These are phyloP conservation scores for Leucosporidium yakuticum DNA, from an alignment of 768 basidiomycete genomes.

Conservation along the genomic window DNA sequence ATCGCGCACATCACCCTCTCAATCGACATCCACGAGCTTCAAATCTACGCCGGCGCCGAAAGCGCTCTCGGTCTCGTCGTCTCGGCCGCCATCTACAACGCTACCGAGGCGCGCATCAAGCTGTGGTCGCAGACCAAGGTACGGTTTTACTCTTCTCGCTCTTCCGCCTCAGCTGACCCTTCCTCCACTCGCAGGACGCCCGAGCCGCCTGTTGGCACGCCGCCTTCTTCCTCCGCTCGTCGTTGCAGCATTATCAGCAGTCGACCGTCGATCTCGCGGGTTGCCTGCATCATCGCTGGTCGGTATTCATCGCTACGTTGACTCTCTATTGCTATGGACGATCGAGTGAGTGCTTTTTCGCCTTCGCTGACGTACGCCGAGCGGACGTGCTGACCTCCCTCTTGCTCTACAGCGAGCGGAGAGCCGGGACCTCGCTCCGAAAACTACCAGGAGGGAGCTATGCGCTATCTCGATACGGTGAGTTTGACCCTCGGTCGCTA, in stretches of 20 bases:
- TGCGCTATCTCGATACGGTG: constrained; percentile 30
- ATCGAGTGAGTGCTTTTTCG: constrained; percentile 10
- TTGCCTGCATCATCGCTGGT: constrained; percentile 32
- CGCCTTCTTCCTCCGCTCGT: constrained; percentile 23
- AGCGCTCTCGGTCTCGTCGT: constrained; percentile 32
- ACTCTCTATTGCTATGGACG: constrained; percentile 30
- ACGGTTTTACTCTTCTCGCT: background rate
- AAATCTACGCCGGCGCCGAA: constrained; percentile 37
- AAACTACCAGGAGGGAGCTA: constrained; percentile 21
- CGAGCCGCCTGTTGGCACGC: constrained; percentile 36
- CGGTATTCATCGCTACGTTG: constrained; percentile 35
- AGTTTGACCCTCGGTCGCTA: constrained; percentile 1
- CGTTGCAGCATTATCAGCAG: constrained; percentile 10
- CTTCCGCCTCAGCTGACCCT: background rate
- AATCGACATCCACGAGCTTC: constrained; percentile 38
- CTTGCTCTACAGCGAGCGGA: constrained; percentile 6
- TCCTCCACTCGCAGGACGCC: constrained; percentile 1
- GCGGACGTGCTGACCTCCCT: too few relatives aligned
- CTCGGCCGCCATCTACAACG: constrained; percentile 28
- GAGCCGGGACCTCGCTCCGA: constrained; percentile 2
- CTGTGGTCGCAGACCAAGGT: constrained; percentile 21
- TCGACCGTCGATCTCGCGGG: constrained; percentile 7
- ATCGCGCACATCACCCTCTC: constrained; percentile 36
- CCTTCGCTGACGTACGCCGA: too few relatives aligned
- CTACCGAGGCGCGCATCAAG: constrained; percentile 27